Conservation (phyloP, 2,329 filamentous ascomycete genomes). For the Sarocladium strictum region DNA sequence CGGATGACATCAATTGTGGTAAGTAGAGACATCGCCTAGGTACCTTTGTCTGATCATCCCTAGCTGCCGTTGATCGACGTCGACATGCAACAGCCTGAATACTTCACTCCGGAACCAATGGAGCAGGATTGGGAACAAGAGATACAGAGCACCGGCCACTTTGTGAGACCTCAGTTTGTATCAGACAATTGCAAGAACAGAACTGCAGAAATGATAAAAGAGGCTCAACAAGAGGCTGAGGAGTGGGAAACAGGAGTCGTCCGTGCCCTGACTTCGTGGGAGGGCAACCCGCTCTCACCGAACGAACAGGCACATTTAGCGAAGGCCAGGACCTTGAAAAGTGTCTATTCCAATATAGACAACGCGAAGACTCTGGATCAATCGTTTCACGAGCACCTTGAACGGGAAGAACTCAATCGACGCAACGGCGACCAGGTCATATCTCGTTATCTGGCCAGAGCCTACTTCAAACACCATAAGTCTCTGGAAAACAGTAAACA, state of each 20-base stretch:
- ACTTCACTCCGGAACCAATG: background rate
- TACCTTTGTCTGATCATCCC: background rate
- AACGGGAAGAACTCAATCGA: background rate
- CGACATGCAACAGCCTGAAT: constrained; percentile 5
- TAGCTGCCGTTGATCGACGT: constrained; percentile 2
- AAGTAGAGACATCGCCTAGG: background rate
- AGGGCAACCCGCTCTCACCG: background rate
- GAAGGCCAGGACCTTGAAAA: background rate
- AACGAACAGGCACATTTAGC: background rate
- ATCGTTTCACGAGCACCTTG: constrained; percentile 5
- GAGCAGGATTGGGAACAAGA: background rate
- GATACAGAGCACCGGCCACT: background rate
- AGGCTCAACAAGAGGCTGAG: background rate
- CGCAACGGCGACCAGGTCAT: constrained; percentile 5
- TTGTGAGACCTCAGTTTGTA: background rate
- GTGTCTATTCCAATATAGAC: background rate
- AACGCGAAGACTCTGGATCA: background rate
- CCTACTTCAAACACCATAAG: background rate
- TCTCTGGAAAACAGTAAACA: background rate
- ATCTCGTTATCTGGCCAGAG: background rate
- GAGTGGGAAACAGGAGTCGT: background rate
- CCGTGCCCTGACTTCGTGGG: constrained; percentile 1
- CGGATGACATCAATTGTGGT: constrained; percentile 2
- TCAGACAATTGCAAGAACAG: background rate
- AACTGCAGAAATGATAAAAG: background rate